Conservation (phyloP, 2,329 filamentous ascomycete species). For the Aspergillus sp. region DNA sequence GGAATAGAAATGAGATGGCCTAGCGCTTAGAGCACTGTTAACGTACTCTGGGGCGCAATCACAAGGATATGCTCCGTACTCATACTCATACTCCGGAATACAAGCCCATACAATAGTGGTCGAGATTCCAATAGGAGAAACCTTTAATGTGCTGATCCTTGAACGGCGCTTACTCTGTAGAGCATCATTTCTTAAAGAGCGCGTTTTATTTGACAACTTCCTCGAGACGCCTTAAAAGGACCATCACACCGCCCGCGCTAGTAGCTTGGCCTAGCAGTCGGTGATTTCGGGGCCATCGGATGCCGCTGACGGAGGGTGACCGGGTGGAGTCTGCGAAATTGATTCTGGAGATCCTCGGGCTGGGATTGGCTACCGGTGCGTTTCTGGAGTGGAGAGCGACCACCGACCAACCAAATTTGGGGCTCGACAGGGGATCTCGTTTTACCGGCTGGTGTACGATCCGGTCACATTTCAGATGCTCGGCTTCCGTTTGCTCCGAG, state of each 20-base stretch:
- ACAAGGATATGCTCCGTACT: too few species aligned
- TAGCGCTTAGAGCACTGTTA: too few species aligned
- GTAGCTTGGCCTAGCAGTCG: neutral
- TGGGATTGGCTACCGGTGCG: conserved; percentile 19
- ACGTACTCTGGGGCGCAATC: too few species aligned
- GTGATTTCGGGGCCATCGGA: neutral
- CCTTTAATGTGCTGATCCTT: neutral
- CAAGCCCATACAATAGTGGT: too few species aligned
- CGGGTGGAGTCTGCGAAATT: conserved; percentile 25
- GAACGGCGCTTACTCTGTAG: neutral
- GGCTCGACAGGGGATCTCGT: too few species aligned
- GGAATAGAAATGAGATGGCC: too few species aligned
- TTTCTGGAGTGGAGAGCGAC: conserved; percentile 10
- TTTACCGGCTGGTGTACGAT: too few species aligned
- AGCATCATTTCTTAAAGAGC: neutral
- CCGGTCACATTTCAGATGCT: neutral
- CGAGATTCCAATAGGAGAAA: too few species aligned
- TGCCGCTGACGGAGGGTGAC: neutral
- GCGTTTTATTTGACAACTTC: neutral
- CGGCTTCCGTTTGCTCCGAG: neutral
- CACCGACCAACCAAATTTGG: conserved; percentile 12
- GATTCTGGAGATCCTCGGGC: conserved; percentile 14
- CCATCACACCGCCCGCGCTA: neutral
- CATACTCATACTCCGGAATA: too few species aligned
- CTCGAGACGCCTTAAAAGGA: neutral